phyloP scores from a whole-genome alignment of 192 early-diverging fungal species.

The Podila verticillata region DNA sequence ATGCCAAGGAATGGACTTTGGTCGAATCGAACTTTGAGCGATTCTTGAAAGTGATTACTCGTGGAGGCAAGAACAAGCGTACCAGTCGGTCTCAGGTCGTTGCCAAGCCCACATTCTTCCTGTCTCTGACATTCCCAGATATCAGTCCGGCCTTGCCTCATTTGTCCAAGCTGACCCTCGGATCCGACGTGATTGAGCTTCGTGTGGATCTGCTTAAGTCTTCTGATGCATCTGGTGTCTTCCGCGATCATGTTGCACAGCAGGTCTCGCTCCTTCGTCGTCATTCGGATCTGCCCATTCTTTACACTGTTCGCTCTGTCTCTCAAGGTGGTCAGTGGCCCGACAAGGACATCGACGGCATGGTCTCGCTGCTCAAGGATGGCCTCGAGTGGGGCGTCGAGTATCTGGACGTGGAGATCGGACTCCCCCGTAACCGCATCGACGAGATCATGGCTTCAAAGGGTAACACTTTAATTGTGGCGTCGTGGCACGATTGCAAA shows the following conservation, averaged over 20 bases:
- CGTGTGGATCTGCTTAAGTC: slow-evolving; percentile 86
- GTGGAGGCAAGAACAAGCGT: slow-evolving; percentile 34
- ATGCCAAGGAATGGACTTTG: slow-evolving; percentile 69
- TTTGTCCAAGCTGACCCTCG: slow-evolving; percentile 74
- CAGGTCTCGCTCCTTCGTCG: slow-evolving; percentile 85
- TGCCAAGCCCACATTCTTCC: slow-evolving; percentile 75
- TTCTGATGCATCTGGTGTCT: slow-evolving; percentile 31
- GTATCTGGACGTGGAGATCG: slow-evolving; percentile 90
- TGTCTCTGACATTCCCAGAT: slow-evolving; percentile 85
- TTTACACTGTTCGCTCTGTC: slow-evolving; percentile 92
- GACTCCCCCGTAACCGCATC: slow-evolving; percentile 49
- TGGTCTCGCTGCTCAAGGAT: slow-evolving; percentile 71
- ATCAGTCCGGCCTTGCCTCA: slow-evolving; percentile 60
- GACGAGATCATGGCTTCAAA: slow-evolving; percentile 64
- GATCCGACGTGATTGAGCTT: slow-evolving; percentile 91
- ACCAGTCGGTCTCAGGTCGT: slow-evolving; percentile 31
- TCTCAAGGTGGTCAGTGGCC: slow-evolving; percentile 91
- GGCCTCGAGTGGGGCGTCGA: slow-evolving; percentile 92
- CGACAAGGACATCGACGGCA: slow-evolving; percentile 64
- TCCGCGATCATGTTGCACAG: slow-evolving; percentile 73
- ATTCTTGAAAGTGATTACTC: slow-evolving; percentile 74
- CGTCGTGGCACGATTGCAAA: slow-evolving; percentile 89
- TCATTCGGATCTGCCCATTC: slow-evolving; percentile 79
- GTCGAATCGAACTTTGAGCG: slow-evolving; percentile 81
- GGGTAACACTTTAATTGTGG: slow-evolving; percentile 76